Base-by-base conservation (phyloP, 805 yeast species). In the Saturnispora mendoncae region DNA sequence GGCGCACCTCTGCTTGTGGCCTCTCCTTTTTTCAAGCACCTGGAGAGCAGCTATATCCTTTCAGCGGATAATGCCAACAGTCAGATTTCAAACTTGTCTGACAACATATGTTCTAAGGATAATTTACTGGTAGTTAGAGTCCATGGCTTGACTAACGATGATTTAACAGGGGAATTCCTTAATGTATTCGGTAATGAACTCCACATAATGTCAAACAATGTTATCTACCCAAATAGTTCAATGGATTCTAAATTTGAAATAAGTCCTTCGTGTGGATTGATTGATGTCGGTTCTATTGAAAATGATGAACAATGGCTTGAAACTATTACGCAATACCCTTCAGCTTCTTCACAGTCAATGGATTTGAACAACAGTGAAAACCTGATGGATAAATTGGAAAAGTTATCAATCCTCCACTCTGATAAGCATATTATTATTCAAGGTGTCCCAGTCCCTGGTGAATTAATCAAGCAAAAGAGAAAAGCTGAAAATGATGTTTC, bases 1-100 rank as follows among this genome's bases (percentile, higher is more conserved):
- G 48, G 64, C 2, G 58, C 65, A 9, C 66, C 65, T 6, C 35
- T 62, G 30, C 26, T 42, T 58, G 25, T 46, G 55, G 21, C 42
- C 51, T 17, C 46, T 50, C 4, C 37, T 48, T n/a, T 31, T 13
- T 34, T 34, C 30, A 18, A 25, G 18, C 33, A 30, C 12, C 10
- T 33, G 10, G 32, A 39, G 14, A 38, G 46, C 38, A 41, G 32
- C 50, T 55, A 57, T 32, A 42, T 57, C 12, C 48, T 48, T 18
- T 41, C 47, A 10, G 27, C 47, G 9, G 23, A 30, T 4, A 41
- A 43, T n/a, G 42, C 46, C 1, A 39, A 41, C 8, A 20, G 8
- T 1, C 20, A 39, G 4, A 18, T 51, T 17, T 24, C 29, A 9
- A 38, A 42, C 2, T 31, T 58, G n/a, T 49, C 54, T 1, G 33